Percentiles rank a stretch among this genome's conserved stretches.
Conservation (phyloP, 2,329 filamentous ascomycete species). For the Colletotrichum spaethianum region DNA sequence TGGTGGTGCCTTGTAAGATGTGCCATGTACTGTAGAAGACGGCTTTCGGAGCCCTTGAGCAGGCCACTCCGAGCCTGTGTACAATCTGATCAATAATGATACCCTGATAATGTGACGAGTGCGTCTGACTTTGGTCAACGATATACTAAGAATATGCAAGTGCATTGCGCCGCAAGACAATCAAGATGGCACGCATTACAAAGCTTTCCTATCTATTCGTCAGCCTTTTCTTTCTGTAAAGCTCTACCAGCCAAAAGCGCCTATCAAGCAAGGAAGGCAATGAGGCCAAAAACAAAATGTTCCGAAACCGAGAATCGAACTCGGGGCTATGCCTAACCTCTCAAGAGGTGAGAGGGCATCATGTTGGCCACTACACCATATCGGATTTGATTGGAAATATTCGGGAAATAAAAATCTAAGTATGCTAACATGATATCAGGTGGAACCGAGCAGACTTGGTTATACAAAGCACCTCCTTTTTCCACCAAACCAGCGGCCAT, state of each 20-base stretch:
- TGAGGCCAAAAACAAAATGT: not conserved
- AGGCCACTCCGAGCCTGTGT: not conserved
- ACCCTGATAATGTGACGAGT: not conserved
- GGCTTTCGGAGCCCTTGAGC: not conserved
- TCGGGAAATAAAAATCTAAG: not conserved
- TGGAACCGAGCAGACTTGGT: not conserved
- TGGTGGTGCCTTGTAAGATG: slow-evolving; percentile 84
- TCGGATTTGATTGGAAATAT: not conserved
- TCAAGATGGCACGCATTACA: too few relatives aligned
- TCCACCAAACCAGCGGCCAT: not conserved
- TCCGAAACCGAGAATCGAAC: slow-evolving; percentile 32
- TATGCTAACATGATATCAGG: accelerated
- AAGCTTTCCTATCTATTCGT: too few relatives aligned
- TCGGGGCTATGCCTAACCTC: slow-evolving; percentile 37
- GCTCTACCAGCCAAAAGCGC: not conserved
- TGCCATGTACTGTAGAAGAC: not conserved
- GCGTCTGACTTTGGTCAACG: not conserved
- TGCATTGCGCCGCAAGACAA: too few relatives aligned
- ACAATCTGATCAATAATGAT: slow-evolving; percentile 16
- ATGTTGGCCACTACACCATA: slow-evolving; percentile 42
- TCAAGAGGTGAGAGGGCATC: slow-evolving; percentile 32
- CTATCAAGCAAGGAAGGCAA: not conserved
- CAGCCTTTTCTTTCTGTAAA: too few relatives aligned
- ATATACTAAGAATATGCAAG: not conserved
- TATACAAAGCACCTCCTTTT: too few relatives aligned